Percentiles rank a stretch among this genome's conserved stretches.
Evolutionary conservation across 2,329 filamentous ascomycete species (phyloP).

Genomic region (Sphaceloma murrayae): DNA sequence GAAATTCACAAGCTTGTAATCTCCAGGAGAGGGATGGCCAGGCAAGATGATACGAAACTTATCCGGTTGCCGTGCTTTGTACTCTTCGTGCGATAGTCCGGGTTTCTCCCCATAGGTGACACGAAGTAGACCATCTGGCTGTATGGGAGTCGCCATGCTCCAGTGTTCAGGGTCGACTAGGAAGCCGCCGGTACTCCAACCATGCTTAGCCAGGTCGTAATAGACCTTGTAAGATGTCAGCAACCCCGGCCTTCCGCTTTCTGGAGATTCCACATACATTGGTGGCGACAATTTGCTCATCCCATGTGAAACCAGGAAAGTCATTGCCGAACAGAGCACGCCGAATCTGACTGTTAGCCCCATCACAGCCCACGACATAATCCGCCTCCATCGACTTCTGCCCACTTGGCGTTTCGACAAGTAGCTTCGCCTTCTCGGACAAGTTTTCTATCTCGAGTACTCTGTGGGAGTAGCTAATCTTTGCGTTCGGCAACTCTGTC

Average conservation of each 20-base stretch:
- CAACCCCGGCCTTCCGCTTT: not conserved
- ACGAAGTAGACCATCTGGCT: constrained; percentile 32
- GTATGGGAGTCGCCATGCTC: constrained; percentile 21
- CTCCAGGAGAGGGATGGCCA: constrained; percentile 21
- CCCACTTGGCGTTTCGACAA: constrained; percentile 21
- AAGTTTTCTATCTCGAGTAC: constrained; percentile 21
- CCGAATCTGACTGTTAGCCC: constrained; percentile 42
- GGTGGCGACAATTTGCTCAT: constrained; percentile 28
- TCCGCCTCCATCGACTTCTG: constrained; percentile 34
- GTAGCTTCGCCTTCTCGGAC: constrained; percentile 25
- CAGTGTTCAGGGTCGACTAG: constrained; percentile 30
- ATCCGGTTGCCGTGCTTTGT: constrained; percentile 20
- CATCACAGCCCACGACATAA: constrained; percentile 50
- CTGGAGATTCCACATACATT: constrained; percentile 20
- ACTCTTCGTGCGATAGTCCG: constrained; percentile 24
- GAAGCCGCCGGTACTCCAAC: not conserved
- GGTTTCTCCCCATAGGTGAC: constrained; percentile 33
- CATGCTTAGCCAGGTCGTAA: constrained; percentile 2
- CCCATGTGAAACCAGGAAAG: constrained; percentile 15
- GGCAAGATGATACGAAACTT: constrained; percentile 24
- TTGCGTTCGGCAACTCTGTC: too few relatives aligned
- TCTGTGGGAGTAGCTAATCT: constrained; percentile 23
- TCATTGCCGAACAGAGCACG: constrained; percentile 25
- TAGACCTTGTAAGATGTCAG: not conserved
- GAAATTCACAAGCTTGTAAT: constrained; percentile 29